phyloP scores from a whole-genome alignment of 2,329 filamentous ascomycete genomes.

The Fusarium agapanthi region DNA sequence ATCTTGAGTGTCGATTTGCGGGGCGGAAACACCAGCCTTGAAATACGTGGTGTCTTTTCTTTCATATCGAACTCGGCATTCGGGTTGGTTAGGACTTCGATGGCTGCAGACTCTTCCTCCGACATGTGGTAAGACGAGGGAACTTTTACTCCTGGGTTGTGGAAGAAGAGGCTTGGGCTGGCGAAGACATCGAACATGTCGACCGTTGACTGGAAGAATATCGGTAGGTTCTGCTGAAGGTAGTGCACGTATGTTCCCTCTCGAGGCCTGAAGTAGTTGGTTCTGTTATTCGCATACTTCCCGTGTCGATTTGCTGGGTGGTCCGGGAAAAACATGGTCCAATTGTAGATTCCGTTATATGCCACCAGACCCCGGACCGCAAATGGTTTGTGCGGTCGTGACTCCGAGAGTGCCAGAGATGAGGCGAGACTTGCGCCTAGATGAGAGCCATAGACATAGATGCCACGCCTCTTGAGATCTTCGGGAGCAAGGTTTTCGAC shows the following conservation, averaged over 20 bases:
- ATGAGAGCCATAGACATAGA: slow-evolving; percentile 63
- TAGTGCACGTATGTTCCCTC: slow-evolving; percentile 50
- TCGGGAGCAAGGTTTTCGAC: slow-evolving; percentile 53
- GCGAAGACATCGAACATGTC: slow-evolving; percentile 68
- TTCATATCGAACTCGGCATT: not conserved
- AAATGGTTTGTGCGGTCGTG: slow-evolving; percentile 53
- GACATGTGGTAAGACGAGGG: slow-evolving; percentile 56
- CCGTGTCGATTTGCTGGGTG: slow-evolving; percentile 54
- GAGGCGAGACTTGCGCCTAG: slow-evolving; percentile 66
- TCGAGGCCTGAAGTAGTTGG: slow-evolving; percentile 12
- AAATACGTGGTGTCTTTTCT: slow-evolving; percentile 50
- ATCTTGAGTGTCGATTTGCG: slow-evolving; percentile 57
- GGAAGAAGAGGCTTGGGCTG: slow-evolving; percentile 67
- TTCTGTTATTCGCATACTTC: slow-evolving; percentile 24
- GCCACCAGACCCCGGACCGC: slow-evolving; percentile 63
- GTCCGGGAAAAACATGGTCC: slow-evolving; percentile 67
- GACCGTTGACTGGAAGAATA: slow-evolving; percentile 58
- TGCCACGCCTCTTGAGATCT: slow-evolving; percentile 46
- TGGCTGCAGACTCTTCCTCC: slow-evolving; percentile 39
- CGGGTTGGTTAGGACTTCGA: slow-evolving; percentile 39
- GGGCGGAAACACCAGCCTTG: slow-evolving; percentile 59
- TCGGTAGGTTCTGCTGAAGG: slow-evolving; percentile 48
- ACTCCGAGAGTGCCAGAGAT: slow-evolving; percentile 66
- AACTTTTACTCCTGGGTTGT: slow-evolving; percentile 57
- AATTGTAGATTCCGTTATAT: slow-evolving; percentile 71